phyloP scores from a whole-genome alignment of 2,329 filamentous ascomycete species.

The Monilinia aucupariae region DNA sequence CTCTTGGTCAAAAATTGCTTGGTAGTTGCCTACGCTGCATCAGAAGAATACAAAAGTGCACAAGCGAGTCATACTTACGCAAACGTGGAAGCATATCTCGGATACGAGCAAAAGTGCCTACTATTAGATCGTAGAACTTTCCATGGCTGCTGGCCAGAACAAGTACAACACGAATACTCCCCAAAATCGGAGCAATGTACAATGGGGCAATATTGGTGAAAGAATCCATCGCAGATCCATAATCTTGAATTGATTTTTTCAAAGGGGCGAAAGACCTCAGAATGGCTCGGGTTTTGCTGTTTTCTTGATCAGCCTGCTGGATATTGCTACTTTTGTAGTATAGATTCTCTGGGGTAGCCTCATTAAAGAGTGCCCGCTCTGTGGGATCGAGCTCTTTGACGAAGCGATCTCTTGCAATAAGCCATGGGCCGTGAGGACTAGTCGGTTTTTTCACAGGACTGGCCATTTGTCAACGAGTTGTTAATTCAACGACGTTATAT shows the following conservation, averaged over 20 bases:
- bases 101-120: constrained; percentile 4
- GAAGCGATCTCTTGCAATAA: neutral
- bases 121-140: constrained; percentile 6
- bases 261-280: neutral
- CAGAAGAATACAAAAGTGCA: too few species aligned
- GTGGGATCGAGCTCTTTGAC: neutral
- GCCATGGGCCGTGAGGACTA: neutral
- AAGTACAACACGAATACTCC: neutral
- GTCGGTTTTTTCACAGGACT: neutral
- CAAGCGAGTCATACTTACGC: neutral
- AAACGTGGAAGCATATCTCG: neutral
- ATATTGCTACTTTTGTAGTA: constrained; percentile 1
- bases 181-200: neutral
- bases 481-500: too few species aligned
- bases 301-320: neutral
- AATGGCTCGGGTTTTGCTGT: neutral
- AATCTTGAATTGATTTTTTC: neutral
- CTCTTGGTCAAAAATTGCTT: neutral
- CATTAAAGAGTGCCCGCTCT: neutral
- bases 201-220: neutral
- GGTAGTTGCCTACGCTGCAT: neutral
- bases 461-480: neutral
- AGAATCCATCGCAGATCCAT: neutral
- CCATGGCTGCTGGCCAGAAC: neutral
- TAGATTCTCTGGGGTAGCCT: constrained; percentile 1